Evolutionary conservation across 257 asterid genomes (phyloP).

Genomic region (Paraleonurus japonicus): DNA sequence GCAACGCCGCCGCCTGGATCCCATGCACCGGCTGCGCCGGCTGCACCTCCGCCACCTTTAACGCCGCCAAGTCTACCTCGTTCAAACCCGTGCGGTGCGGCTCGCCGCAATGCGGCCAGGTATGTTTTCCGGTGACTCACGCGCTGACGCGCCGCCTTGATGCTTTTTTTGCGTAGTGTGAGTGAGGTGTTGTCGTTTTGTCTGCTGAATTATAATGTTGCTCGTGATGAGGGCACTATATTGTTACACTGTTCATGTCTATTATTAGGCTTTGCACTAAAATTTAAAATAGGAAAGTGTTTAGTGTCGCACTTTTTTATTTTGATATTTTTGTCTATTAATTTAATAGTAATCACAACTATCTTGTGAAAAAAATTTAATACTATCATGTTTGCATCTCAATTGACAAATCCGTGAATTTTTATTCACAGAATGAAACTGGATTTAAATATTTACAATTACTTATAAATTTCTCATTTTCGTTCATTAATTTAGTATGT

Average conservation of each 20-base stretch:
- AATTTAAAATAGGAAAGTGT: not conserved
- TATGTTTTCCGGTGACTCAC: slow-evolving; percentile 19
- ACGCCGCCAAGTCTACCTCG: slow-evolving; percentile 57
- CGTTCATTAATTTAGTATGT: no score
- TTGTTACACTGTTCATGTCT: not conserved
- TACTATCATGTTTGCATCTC: no score
- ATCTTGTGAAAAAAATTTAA: not conserved
- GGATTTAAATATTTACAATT: no score
- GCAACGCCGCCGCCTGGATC: slow-evolving; percentile 81
- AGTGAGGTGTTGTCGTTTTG: not conserved
- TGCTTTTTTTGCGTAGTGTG: not conserved
- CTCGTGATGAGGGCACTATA: slow-evolving; percentile 17
- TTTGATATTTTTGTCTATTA: no score
- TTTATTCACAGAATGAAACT: no score
- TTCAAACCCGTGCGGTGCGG: slow-evolving; percentile 59
- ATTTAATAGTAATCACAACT: not conserved
- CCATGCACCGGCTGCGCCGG: slow-evolving; percentile 76
- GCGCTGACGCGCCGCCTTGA: slow-evolving; percentile 28
- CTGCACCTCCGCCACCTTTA: slow-evolving; percentile 51
- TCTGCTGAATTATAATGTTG: not conserved
- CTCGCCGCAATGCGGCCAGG: slow-evolving; percentile 68
- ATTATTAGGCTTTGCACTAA: not conserved
- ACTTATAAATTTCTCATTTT: no score
- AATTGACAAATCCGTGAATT: no score
- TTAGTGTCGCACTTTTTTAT: not conserved